A percentile compares a stretch with the other conserved stretches of the same genome.
Conservation (phyloP, 345 rosid species). For the Odontarrhena argentea region DNA sequence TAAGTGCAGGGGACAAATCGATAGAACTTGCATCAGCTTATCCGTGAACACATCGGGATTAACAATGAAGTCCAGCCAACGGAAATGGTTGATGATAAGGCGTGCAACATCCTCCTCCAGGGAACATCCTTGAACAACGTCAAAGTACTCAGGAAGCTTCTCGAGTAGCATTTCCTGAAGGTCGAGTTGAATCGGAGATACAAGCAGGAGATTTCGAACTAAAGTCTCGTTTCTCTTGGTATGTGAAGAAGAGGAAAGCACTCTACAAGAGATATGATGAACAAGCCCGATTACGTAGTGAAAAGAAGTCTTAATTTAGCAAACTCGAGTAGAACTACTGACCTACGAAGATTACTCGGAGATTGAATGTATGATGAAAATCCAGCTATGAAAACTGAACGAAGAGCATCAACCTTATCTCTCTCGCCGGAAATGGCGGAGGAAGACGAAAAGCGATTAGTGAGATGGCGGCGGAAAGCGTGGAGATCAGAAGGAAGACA, state of each 20-base stretch:
- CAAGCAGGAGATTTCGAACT: constrained; percentile 63
- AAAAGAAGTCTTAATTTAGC: constrained; percentile 1
- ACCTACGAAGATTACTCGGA: constrained; percentile 62
- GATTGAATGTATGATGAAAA: constrained; percentile 57
- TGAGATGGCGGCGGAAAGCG: constrained; percentile 65
- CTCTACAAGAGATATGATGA: constrained; percentile 43
- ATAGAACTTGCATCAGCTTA: constrained; percentile 69
- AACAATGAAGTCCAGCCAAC: constrained; percentile 78
- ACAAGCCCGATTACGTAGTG: constrained; percentile 5
- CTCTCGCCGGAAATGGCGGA: constrained; percentile 32
- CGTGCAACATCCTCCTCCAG: constrained; percentile 72
- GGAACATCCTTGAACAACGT: constrained; percentile 41
- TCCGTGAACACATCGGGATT: constrained; percentile 57
- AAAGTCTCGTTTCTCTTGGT: constrained; percentile 55
- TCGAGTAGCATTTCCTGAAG: constrained; percentile 66
- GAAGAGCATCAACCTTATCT: constrained; percentile 34
- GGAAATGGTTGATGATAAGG: constrained; percentile 67
- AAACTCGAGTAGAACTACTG: constrained; percentile 8
- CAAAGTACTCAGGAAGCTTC: constrained; percentile 79
- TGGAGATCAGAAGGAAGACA: constrained; percentile 65
- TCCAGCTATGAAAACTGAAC: constrained; percentile 57
- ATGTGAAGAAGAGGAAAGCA: constrained; percentile 47
- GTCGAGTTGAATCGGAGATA: constrained; percentile 66
- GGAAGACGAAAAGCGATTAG: constrained; percentile 47
- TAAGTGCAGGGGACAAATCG: constrained; percentile 62